phyloP scores from a whole-genome alignment of 352 stramenopile genomes.

The Phytophthora melonis region DNA sequence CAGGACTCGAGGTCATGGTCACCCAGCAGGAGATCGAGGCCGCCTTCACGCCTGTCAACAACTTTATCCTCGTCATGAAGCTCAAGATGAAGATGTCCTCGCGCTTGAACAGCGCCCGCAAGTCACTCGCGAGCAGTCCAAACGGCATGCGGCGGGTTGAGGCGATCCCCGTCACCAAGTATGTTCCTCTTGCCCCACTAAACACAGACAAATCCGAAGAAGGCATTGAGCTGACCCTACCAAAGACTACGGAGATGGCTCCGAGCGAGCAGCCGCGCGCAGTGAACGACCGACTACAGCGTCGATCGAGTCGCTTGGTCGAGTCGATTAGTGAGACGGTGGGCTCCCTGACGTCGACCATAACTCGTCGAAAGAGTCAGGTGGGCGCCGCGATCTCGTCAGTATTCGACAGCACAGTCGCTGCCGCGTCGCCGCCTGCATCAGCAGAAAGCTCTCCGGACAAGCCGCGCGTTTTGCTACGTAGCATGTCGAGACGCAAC shows the following conservation, averaged over 20 bases:
- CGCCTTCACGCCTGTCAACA: conserved; percentile 83
- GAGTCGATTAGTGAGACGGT: conserved; percentile 26
- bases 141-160: conserved; percentile 5
- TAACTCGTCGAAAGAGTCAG: conserved; percentile 30
- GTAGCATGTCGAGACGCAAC: conserved; percentile 11
- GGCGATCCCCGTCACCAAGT: conserved; percentile 15
- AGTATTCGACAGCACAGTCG: conserved; percentile 6
- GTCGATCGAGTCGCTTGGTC: conserved; percentile 20
- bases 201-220: not conserved
- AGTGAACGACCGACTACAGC: conserved; percentile 15
- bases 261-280: conserved; percentile 16
- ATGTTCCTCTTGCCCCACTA: conserved; percentile 9
- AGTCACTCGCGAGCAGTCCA: conserved; percentile 31
- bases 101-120: conserved; percentile 50
- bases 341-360: conserved; percentile 16
- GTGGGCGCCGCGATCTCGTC: not conserved
- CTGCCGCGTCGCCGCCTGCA: not conserved
- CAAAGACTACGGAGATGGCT: conserved; percentile 30
- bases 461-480: conserved; percentile 8
- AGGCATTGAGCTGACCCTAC: not conserved
- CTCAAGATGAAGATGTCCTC: conserved; percentile 82
- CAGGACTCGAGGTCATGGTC: conserved; percentile 45
- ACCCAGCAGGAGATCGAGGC: conserved; percentile 74
- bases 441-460: not conserved
- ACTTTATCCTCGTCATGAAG: conserved; percentile 82